These are phyloP conservation scores for Alternaria hordeiaustralica DNA, from an alignment of 2,329 filamentous ascomycete species.

Conservation along the genomic window DNA sequence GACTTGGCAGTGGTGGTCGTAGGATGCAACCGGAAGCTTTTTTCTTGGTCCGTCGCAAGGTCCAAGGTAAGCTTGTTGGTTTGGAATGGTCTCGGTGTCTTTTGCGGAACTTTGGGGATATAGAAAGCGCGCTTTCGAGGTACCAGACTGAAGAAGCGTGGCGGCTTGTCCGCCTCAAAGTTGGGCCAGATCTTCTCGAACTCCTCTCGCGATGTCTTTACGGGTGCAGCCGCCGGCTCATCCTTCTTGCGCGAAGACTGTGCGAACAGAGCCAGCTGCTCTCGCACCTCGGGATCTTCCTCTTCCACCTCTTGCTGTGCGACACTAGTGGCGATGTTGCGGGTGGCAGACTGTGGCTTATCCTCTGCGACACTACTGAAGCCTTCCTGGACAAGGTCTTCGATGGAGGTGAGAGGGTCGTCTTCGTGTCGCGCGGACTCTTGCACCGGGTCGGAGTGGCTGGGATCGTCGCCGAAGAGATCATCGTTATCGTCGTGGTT, in stretches of 20 bases:
- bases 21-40: conserved; percentile 76
- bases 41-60: conserved; percentile 83
- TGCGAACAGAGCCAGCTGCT: conserved; percentile 44
- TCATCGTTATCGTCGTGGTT: conserved; percentile 46
- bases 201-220: conserved; percentile 75
- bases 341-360: conserved; percentile 26
- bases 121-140: conserved; percentile 80
- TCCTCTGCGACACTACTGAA: conserved; percentile 13
- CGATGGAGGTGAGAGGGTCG: conserved; percentile 46
- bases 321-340: conserved; percentile 20
- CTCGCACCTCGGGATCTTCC: conserved; percentile 42
- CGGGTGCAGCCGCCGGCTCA: conserved; percentile 66
- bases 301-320: conserved; percentile 35
- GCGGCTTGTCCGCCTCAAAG: conserved; percentile 76
- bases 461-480: conserved; percentile 28
- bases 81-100: conserved; percentile 80
- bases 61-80: conserved; percentile 90
- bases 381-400: conserved; percentile 19
- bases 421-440: conserved; percentile 44
- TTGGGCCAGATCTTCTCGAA: conserved; percentile 81
- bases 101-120: conserved; percentile 77
- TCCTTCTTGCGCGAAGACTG: conserved; percentile 41
- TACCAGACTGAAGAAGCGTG: conserved; percentile 82
- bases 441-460: conserved; percentile 31
- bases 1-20: conserved; percentile 59